Base-by-base conservation (phyloP, 1,284 basidiomycete species). In the Vanrija pseudolonga region DNA sequence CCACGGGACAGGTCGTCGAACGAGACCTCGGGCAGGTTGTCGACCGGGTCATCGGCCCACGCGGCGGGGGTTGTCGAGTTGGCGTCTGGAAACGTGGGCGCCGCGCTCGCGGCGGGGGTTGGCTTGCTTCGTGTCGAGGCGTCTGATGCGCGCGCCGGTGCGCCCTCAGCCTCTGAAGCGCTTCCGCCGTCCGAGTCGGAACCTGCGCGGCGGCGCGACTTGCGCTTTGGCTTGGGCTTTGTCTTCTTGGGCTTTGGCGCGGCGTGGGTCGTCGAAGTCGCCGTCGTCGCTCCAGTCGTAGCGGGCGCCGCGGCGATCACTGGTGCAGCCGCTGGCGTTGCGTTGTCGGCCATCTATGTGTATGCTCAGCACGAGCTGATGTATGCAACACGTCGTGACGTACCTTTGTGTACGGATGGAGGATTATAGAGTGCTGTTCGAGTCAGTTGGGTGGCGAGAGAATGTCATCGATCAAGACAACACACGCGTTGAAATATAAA, bases 1-100 rank as follows among this genome's bases (percentile, higher is more conserved):
- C 61, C 60, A 11, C 59, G 49, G 42, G 55, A 56, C 37, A 67
- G 62, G 6, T 65, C 66, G 38, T 65, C 65, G 54, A 69, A 69
- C 23, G 53, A 44, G n/a, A 69, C 50, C 11, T 54, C 45, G 23
- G 50, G 47, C 46, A 45, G 48, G 48, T 12, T 32, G 32, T 32
- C 32, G 32, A 32, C 32, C 4, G 32, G 32, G 9, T 32, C 32
- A n/a, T 71, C 63, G 3, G 62, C 54, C 68, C 67, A 70, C 14
- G 51, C 66, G 4, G 52, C 57, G 3, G 68, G 69, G 17, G 66
- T 67, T 1, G 66, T 61, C n/a, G 62, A 60, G 12, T 22, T 50
- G 15, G 48, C 55, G 53, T 67, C 65, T 18, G 61, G 55, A 47
- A 69, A 68, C 5, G 61, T 52, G 2, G 67, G 45, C 14, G 22